These are phyloP conservation scores for Aspergillus ustus DNA, from an alignment of 2,329 filamentous ascomycete genomes.

Conservation along the genomic window DNA sequence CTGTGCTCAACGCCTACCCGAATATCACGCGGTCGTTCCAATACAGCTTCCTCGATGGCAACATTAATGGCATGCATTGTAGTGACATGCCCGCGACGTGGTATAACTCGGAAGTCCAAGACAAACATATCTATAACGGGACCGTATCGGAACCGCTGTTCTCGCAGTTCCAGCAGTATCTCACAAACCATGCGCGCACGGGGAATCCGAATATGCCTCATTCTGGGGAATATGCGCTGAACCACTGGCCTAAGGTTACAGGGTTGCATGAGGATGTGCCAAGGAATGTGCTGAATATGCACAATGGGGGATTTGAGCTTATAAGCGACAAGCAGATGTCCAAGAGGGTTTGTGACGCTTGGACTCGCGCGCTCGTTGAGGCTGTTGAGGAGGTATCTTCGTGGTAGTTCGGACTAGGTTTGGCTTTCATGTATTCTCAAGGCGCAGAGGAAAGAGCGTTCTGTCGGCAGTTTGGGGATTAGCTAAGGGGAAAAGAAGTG, in stretches of 20 bases:
- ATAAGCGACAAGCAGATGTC: neutral
- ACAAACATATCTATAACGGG: neutral
- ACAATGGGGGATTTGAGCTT: neutral
- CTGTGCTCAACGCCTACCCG: neutral
- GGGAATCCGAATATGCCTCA: slow-evolving; percentile 3
- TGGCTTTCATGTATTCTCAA: too few relatives aligned
- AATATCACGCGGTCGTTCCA: neutral
- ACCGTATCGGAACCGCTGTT: neutral
- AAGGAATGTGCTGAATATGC: neutral
- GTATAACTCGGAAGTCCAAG: neutral
- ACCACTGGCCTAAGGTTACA: neutral
- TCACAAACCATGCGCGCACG: slow-evolving; percentile 8
- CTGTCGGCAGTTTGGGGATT: too few relatives aligned
- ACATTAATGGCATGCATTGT: neutral
- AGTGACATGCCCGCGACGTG: neutral
- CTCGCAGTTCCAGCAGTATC: slow-evolving; percentile 3
- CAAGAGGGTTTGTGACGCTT: neutral
- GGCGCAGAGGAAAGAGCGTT: too few relatives aligned
- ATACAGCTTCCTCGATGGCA: neutral
- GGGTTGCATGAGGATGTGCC: neutral
- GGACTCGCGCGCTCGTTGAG: neutral
- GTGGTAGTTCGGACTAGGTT: neutral
- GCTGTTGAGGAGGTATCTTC: neutral
- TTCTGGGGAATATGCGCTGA: neutral
- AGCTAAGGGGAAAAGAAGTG: too few relatives aligned